Conservation (phyloP, 805 yeast species). For the Lachancea mirantina region DNA sequence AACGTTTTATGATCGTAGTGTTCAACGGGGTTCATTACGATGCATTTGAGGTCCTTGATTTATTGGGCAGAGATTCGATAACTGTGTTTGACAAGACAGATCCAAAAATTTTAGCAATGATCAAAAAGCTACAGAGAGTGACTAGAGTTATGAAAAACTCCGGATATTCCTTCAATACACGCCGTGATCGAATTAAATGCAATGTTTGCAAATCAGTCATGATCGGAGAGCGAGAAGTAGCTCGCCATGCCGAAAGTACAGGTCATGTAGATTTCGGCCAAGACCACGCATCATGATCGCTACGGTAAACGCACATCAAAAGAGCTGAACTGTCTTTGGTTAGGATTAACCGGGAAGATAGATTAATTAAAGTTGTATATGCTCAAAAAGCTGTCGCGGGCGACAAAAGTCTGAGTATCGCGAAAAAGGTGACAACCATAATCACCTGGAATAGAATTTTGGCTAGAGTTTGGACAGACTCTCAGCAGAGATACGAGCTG, state of each 20-base stretch:
- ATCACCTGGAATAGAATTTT: too few species aligned
- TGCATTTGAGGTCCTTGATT: conserved; percentile 40
- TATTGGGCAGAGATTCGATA: conserved; percentile 13
- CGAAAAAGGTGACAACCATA: too few species aligned
- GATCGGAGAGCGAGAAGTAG: conserved; percentile 58
- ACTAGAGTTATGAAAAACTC: conserved; percentile 39
- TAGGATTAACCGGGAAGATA: too few species aligned
- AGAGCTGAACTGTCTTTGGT: too few species aligned
- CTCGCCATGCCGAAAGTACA: conserved; percentile 54
- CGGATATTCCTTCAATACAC: conserved; percentile 61
- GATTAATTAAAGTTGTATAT: too few species aligned
- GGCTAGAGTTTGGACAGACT: too few species aligned
- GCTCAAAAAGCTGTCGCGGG: too few species aligned
- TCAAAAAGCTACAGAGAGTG: conserved; percentile 35
- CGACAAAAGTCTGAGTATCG: too few species aligned
- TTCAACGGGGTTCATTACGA: conserved; percentile 76
- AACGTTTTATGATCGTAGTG: conserved; percentile 43
- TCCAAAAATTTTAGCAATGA: conserved; percentile 29
- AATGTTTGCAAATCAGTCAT: conserved; percentile 44
- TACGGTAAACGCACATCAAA: too few species aligned
- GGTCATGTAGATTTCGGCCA: conserved; percentile 63
- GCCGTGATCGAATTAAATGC: conserved; percentile 51
- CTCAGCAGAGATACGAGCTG: too few species aligned
- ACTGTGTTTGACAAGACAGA: conserved; percentile 37
- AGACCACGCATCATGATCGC: conserved; percentile 21